Evolutionary conservation across 176 grass and related monocot genomes (phyloP), one percentile per base, ranked within the genome.

Genomic region (Themeda triandra): DNA sequence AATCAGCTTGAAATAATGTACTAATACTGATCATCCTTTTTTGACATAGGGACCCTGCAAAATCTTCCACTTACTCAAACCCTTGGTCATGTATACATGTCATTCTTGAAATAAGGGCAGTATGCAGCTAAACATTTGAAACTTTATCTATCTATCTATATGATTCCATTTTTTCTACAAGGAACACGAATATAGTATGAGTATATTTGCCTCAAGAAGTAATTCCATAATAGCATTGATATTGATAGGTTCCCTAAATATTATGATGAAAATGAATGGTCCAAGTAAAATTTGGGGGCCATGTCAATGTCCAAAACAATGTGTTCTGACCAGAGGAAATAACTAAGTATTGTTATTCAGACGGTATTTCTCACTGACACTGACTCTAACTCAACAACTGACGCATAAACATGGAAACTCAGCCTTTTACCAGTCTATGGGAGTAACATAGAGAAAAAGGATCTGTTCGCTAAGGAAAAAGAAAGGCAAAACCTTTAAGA

Each of bases 1-100:
- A 63, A 62, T 44, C 40, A 13, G 13, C 39, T 44, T 48, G 44
- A 54, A 44, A 44, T 27, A 80, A 64, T 73, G 48, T 17, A 63
- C 21, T 41, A 79, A 78, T 13, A 24, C 8, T 25, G 10, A 86
- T 23, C 4, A 73, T 53, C 54, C 31, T 86, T 62, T 86, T 49
- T 64, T 6, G 25, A 29, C 10, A 19, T 23, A 59, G 46, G 37
- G 35, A 37, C 25, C 5, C 53, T 62, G 39, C 21, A 10, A 78
- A 63, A 79, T 31, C 45, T 36, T 67, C 74, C 53, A 25, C 2
- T 73, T 24, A 32, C 10, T 29, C 25, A 59, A 81, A 41, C 14
- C 6, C 33, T n/a, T n/a, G n/a, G 66, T 21, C 18, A 39, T 10
- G 36, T 4, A 69, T 67, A 37, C 9, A 23, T 37, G 18, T 10